Base-by-base conservation (phyloP, 176 grass and related monocot species). In the Lolium perenne region DNA sequence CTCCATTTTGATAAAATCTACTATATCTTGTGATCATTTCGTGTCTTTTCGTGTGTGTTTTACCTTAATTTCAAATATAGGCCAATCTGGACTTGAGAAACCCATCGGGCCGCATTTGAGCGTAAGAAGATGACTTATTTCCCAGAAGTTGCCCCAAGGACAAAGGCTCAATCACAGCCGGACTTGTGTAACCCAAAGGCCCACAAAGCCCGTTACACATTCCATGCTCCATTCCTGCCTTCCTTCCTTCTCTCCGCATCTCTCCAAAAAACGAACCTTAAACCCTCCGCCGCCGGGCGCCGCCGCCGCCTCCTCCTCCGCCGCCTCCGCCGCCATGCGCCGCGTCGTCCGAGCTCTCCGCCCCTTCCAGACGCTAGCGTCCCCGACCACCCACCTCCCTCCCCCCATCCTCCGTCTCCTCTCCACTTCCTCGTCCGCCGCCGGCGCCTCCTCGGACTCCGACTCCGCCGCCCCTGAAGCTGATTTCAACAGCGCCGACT, bases 401-500 rank as follows among this genome's bases (percentile, higher is more conserved):
- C 89, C 83, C 80, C 84, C 65, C 56, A 55, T 79, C 65, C 84
- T 86, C 74, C 80, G 80, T 45, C 74, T 79, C 48, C 88, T 17
- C 84, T 87, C 80, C 84, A 56, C 56, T 55, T 79, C 82, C 76
- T 81, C 46, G 14, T 53, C 76, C 15, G 38, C 72, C 51, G 38
- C 71, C 11, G 88, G 73, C 16, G 55, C 79, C 29, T 78, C 84
- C 8, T 86, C 88, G 18, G 89, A 87, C 23, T 87, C 89, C 0
- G 89, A 87, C 54, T 78, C 84, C 29, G 26, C 83, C 2, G 69
- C 48, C 8, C 38, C 60, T 1, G 78, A 40, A 16, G 88, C 89
- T 25, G 84, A 90, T 59, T 90, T 87, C 57, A 59, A 87, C 57
- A 90, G 89, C 74, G 47, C 80, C 10, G 80, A 90, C 2, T 90